These are phyloP conservation scores for Candida nemodendra DNA, from an alignment of 805 yeast species.

Conservation along the genomic window DNA sequence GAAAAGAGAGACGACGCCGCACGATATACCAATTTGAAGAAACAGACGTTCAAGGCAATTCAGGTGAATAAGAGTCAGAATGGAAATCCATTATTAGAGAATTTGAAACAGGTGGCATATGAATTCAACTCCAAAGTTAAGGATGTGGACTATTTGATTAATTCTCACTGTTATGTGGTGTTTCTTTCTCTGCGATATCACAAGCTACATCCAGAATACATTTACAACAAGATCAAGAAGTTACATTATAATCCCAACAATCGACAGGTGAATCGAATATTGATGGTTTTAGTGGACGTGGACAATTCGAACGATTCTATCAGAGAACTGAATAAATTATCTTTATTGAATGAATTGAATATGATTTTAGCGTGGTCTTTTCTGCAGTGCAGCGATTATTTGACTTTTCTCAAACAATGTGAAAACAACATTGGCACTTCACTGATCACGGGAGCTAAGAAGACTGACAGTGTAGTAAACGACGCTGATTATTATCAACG, in stretches of 20 bases:
- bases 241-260: conserved; percentile 23
- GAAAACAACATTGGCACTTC: conserved; percentile 31
- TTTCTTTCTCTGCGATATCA: conserved; percentile 71
- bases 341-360: conserved; percentile 48
- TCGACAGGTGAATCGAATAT: conserved; percentile 38
- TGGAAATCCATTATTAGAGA: conserved; percentile 66
- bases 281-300: conserved; percentile 65
- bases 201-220: conserved; percentile 73
- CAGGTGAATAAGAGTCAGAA: conserved; percentile 65
- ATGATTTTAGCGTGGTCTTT: conserved; percentile 53
- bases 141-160: conserved; percentile 65
- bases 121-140: conserved; percentile 49
- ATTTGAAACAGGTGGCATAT: conserved; percentile 51
- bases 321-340: conserved; percentile 46
- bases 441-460: conserved; percentile 40
- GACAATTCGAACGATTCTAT: conserved; percentile 52
- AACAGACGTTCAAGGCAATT: conserved; percentile 35
- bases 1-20: conserved; percentile 17
- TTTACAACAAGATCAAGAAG: conserved; percentile 52
- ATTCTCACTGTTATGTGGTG: conserved; percentile 52
- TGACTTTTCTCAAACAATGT: conserved; percentile 33
- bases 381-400: conserved; percentile 51
- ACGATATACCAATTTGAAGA: conserved; percentile 17
- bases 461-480: conserved; percentile 29
- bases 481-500: conserved; percentile 43